Base-by-base conservation (phyloP, 148 eudicot genomes). In the Rhododendron molle region DNA sequence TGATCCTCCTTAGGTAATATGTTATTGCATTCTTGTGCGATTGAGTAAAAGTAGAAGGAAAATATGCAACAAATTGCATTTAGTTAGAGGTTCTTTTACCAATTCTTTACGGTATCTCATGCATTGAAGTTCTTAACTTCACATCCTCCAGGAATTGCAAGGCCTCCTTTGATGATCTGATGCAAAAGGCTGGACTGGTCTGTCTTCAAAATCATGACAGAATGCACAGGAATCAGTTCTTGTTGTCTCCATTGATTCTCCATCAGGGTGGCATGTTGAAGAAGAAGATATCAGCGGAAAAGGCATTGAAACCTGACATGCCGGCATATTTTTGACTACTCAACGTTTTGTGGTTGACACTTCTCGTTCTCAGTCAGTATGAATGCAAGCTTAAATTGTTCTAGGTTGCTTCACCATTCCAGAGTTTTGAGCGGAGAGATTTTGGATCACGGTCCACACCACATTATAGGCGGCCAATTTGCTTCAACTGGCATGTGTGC, bases 221-320 rank as follows among this genome's bases (percentile, higher is more conserved):
- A 72, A 86, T 81, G 56, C 90, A 88, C 85, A 87, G 85, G 92
- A 91, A 87, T 88, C 95, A 88, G 90, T 93, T 86, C 92, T 84
- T 81, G 89, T 94, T 87, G 93, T 93, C 85, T 95, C 98, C 83
- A 85, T 97, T 56, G 98, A 97, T 92, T 94, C 95, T 83, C 99
- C 99, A 84, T 97, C 99, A 87, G 99, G 99, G 62, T 97, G 99
- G 99, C 96, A 97, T 90, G 98, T 97, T 81, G 99, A 97, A 92
- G 96, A 94, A 89, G 99, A 98, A 82, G 94, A 94, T 85, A 84
- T 83, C 52, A 88, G 82, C 82, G 98, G 98, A 81, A 89, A 92
- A 81, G 93, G 98, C 89, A 93, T 97, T 86, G 92, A 92, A 83
- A 83, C 98, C 99, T 72, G 90, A 94, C 90, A 93, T 95, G 99